Conservation (phyloP, 345 rosid genomes). For the Sonneratia alba region DNA sequence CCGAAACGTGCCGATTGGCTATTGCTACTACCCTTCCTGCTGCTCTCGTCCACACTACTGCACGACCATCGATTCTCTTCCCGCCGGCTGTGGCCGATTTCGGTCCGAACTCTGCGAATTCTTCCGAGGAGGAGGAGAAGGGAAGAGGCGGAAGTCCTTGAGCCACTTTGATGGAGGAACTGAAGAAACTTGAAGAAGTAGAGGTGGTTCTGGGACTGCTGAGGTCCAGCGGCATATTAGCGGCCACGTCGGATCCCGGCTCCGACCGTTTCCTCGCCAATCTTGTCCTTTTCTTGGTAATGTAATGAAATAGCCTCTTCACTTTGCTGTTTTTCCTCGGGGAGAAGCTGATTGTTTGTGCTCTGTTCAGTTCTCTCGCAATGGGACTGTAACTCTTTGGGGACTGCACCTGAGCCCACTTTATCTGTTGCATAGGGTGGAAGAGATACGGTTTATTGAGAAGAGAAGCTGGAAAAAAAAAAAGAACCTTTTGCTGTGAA, state of each 20-base stretch:
- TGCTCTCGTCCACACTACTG: background rate
- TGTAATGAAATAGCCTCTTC: background rate
- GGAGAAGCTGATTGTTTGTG: background rate
- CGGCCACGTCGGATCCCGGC: slow-evolving; percentile 24
- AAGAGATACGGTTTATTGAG: background rate
- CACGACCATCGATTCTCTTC: background rate
- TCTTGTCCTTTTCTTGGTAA: slow-evolving; percentile 55
- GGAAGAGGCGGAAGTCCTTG: background rate
- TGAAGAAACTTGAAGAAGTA: slow-evolving; percentile 54
- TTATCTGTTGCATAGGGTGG: background rate
- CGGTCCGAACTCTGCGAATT: background rate
- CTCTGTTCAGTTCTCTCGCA: background rate
- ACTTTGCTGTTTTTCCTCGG: background rate
- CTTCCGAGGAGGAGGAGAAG: background rate
- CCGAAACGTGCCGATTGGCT: too few species aligned
- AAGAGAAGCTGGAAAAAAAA: too few species aligned
- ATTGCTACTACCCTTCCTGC: too few species aligned
- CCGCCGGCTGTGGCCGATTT: background rate
- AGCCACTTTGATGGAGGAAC: slow-evolving; percentile 47
- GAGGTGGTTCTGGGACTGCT: slow-evolving; percentile 45
- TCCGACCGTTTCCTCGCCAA: slow-evolving; percentile 57
- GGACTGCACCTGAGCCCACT: background rate
- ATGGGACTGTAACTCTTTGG: background rate
- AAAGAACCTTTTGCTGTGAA: too few species aligned
- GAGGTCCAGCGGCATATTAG: slow-evolving; percentile 25